Evolutionary conservation across 2,329 filamentous ascomycete species (phyloP), one percentile per base, ranked within the genome.

Genomic region (Phyllosticta citriasiana): DNA sequence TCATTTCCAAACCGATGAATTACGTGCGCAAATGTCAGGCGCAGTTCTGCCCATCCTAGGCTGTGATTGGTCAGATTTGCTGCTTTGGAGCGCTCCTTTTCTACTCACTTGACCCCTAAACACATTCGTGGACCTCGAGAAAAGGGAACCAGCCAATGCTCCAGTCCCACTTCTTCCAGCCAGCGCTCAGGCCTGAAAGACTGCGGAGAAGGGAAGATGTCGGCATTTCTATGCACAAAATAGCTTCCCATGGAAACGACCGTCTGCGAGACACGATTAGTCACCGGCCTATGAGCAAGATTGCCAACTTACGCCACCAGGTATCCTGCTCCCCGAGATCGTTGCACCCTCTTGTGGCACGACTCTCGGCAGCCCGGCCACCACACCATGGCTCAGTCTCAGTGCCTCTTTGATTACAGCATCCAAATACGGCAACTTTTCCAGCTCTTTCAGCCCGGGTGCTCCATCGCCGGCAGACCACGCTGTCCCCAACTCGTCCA

Each of bases 361-460:
- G 4, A 71, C 59, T 2, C 69, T 64, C 50, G 67, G 61, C 19
- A 71, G 59, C 2, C 68, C 67, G 8, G 68, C 64, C 3, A 65
- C 63, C 3, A 76, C 70, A 12, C 73, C 73, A 8, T 71, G 70
- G 1, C 68, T 71, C 22, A 74, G 63, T 24, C 77, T 69, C 14
- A 77, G 64, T 1, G 70, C 68, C 63, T 78, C 75, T 59, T 75
- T 78, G 63, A 75, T 73, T 16, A 76, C 70, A 0, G 70, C 74
- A 67, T 66, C 67, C 53, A 70, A 57, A 51, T 68, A 71, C 1
- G 67, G 63, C 51, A 79, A 64, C 52, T 68, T 70, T 60, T 78
- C 73, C 16, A 77, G 60, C 3, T 69, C 66, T 57, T 73, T 69
- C 9, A 35, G 14, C 9, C 9, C 33, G 3, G 33, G 33, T 9